Conservation (phyloP, 345 rosid genomes). For the Cardamine resedifolia region DNA sequence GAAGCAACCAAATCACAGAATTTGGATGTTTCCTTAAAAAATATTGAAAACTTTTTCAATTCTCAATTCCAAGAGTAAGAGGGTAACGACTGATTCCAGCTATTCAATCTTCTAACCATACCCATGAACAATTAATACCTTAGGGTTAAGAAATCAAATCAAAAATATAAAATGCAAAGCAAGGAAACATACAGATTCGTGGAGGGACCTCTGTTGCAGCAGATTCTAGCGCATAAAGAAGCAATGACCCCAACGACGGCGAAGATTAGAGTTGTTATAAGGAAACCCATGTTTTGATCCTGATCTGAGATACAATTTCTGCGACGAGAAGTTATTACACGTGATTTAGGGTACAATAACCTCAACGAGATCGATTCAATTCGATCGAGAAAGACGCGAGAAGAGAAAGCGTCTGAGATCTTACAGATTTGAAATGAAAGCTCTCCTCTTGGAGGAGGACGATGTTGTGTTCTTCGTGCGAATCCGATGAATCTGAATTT, state of each 20-base stretch:
- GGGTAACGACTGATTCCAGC: constrained; percentile 1
- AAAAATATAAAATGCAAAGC: constrained; percentile 8
- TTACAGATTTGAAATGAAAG: constrained; percentile 26
- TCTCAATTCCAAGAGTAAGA: constrained; percentile 6
- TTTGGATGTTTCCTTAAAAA: neutral
- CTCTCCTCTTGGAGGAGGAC: constrained; percentile 25
- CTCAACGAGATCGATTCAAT: constrained; percentile 9
- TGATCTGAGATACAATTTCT: constrained; percentile 32
- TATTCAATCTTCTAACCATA: constrained; percentile 11
- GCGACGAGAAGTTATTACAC: constrained; percentile 14
- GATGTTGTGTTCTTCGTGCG: constrained; percentile 23
- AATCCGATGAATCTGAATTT: constrained; percentile 32
- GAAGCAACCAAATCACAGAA: constrained; percentile 9
- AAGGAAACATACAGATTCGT: constrained; percentile 68
- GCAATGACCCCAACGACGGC: constrained; percentile 74
- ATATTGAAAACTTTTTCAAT: neutral
- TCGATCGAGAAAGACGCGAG: neutral
- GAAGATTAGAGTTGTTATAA: constrained; percentile 81
- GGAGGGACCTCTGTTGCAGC: constrained; percentile 90
- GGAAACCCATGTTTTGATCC: constrained; percentile 74
- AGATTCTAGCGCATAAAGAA: constrained; percentile 77
- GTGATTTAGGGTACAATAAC: constrained; percentile 11
- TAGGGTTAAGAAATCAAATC: constrained; percentile 9
- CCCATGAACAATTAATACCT: neutral
- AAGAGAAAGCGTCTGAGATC: constrained; percentile 28